Evolutionary conservation across 2,329 filamentous ascomycete species (phyloP).

Genomic region (Leptodontidium sp.): DNA sequence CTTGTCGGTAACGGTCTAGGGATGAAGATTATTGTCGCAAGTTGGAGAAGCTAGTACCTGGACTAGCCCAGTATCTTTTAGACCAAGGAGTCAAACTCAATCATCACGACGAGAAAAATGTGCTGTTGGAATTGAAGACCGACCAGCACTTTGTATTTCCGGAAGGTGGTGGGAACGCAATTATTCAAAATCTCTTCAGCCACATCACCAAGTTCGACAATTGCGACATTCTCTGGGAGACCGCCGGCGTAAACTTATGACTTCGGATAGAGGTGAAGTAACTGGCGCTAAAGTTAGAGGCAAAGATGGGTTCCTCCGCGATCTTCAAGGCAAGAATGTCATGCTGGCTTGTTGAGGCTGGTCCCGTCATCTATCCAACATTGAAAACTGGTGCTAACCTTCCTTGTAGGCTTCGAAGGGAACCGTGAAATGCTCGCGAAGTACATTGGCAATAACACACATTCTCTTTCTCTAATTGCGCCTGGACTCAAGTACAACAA

Average conservation of each 20-base stretch:
- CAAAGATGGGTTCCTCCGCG: conserved; percentile 46
- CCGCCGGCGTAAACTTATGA: conserved; percentile 49
- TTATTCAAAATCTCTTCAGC: conserved; percentile 50
- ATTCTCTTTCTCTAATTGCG: conserved; percentile 52
- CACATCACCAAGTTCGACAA: conserved; percentile 48
- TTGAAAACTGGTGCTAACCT: not conserved
- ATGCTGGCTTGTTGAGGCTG: conserved; percentile 49
- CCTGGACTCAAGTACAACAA: conserved; percentile 52
- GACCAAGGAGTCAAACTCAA: conserved; percentile 46
- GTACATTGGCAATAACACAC: conserved; percentile 50
- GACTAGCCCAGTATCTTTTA: conserved; percentile 49
- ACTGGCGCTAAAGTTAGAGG: conserved; percentile 50
- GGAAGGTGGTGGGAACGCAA: conserved; percentile 50
- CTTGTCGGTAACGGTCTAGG: conserved; percentile 49
- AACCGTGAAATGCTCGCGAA: conserved; percentile 52
- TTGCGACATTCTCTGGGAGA: conserved; percentile 50
- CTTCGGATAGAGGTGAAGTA: conserved; percentile 47
- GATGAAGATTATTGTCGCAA: conserved; percentile 50
- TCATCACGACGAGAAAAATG: conserved; percentile 51
- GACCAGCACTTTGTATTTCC: conserved; percentile 52
- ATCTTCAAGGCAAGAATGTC: conserved; percentile 40
- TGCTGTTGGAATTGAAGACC: conserved; percentile 52
- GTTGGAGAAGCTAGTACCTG: conserved; percentile 47
- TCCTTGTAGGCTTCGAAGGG: conserved; percentile 48
- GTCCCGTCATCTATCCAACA: not conserved